These are phyloP conservation scores for Acacia melanoxylon DNA, from an alignment of 306 rosid genomes.

Conservation along the genomic window DNA sequence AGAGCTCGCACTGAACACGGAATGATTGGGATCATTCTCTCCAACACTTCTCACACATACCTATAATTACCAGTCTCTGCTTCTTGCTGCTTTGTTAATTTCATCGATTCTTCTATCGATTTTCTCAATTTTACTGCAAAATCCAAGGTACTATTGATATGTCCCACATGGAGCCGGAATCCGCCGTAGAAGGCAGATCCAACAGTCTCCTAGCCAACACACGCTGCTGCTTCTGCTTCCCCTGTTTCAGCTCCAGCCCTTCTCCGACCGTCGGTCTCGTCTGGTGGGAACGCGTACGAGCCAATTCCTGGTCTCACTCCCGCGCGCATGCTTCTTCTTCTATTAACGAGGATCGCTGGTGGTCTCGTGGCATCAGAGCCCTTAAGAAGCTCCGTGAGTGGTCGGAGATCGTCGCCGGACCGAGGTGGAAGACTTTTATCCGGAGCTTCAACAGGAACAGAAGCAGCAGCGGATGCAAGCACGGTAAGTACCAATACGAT, in stretches of 20 bases:
- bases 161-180: conserved; percentile 44
- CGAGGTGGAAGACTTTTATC: conserved; percentile 91
- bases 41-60: background rate
- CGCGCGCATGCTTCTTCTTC: background rate
- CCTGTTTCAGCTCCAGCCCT: conserved; percentile 52
- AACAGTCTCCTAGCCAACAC: conserved; percentile 36
- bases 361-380: conserved; percentile 60
- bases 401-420: conserved; percentile 97
- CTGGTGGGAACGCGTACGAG: conserved; percentile 78
- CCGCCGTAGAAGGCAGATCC: conserved; percentile 38
- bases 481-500: conserved; percentile 77
- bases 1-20: background rate
- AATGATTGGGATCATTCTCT: background rate
- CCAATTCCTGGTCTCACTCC: conserved; percentile 31
- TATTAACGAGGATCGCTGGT: conserved; percentile 56
- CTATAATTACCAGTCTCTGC: background rate
- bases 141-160: background rate
- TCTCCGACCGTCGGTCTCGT: conserved; percentile 34
- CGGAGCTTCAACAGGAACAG: conserved; percentile 66
- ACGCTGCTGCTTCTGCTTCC: conserved; percentile 63
- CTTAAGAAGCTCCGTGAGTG: conserved; percentile 75
- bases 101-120: background rate
- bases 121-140: background rate
- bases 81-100: background rate
- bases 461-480: conserved; percentile 41